Base-by-base conservation (phyloP, 345 rosid genomes). In the Psidium friedrichsthalianum region DNA sequence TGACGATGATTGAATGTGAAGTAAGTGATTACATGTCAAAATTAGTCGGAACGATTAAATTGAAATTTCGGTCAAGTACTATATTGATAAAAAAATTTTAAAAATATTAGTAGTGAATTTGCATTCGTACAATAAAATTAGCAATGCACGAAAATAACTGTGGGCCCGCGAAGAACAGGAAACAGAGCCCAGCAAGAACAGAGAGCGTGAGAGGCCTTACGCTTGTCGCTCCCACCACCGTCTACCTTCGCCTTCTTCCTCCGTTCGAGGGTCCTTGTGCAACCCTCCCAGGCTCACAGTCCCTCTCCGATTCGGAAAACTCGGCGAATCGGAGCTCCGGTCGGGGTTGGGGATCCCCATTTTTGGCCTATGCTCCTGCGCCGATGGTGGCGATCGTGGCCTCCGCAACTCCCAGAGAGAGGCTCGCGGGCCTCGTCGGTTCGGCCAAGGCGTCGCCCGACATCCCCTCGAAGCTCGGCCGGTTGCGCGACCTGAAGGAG, bases 401-500 rank as follows among this genome's bases (percentile, higher is more conserved):
- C 87, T 88, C 94, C 52, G 76, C 53, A 44, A 85, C 82, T 56
- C 92, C 97, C 21, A 88, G 93, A 64, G 94, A 91, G 89, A 89
- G 89, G 89, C 94, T 94, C 32, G 87, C 89, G 14, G 90, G 88
- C 86, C 92, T 94, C 76, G 86, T 90, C n/a, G 87, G 83, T 83
- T 93, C 97, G 54, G 95, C 91, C 84, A 93, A 89, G 87, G 84
- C 89, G n/a, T 92, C 95, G 78, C 82, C 86, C 5, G 95, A 94
- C 86, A 86, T 94, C 87, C 90, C 93, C 74, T 91, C 94, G 55
- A 97, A 95, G 92, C 96, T 96, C 74, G 89, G 93, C 56, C 88
- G 83, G 76, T 90, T 95, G 89, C 93, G 95, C 64, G 91, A 88
- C 74, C 83, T 97, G 82, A 92, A 89, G 89, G 92, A 86, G 61